Evolutionary conservation across 1,284 basidiomycete species (phyloP), one percentile per base, ranked within the genome.

Genomic region (Rhizoctonia solani): DNA sequence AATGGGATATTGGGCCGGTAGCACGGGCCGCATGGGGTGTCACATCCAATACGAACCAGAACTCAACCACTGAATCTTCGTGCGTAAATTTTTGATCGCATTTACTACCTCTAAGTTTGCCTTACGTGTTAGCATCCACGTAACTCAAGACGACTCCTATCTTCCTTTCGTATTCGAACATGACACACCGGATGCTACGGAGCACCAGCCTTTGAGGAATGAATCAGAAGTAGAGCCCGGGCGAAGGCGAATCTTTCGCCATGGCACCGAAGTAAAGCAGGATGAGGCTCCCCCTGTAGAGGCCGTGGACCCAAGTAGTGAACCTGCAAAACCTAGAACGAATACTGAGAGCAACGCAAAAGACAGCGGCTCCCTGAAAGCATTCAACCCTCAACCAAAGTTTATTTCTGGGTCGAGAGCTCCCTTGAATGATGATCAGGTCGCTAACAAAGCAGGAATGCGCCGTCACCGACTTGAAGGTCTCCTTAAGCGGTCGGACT

Each of bases 21-120:
- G 58, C 58, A 50, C 46, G 58, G 23, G 58, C 58, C n/a, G 58
- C 58, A 6, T 63, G 46, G 47, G 58, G 58, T 27, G 34, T 52
- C 6, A 21, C 58, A 30, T 39, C 46, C 16, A 23, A 16, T 25
- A 21, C n/a, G 14, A 25, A 21, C 29, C 11, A 46, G 25, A 16
- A 37, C 46, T 4, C 46, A 19, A 11, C 32, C 21, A 9, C n/a
- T 21, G 32, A 47, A 8, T 25, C 42, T 8, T 27, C 6, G 58
- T 63, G 25, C 19, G 58, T 63, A 37, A 50, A 34, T 3, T 63
- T 52, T 39, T 13, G 25, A 27, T 14, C 23, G 11, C n/a, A 19
- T 34, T 32, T 39, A 14, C 52, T 29, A 27, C 58, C 34, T 37
- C 47, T 29, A n/a, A n/a, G 34, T 37, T 27, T 3, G 8, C 42